Evolutionary conservation across 2,329 filamentous ascomycete species (phyloP), one percentile per base, ranked within the genome.

Genomic region (Verticillium nubilum): DNA sequence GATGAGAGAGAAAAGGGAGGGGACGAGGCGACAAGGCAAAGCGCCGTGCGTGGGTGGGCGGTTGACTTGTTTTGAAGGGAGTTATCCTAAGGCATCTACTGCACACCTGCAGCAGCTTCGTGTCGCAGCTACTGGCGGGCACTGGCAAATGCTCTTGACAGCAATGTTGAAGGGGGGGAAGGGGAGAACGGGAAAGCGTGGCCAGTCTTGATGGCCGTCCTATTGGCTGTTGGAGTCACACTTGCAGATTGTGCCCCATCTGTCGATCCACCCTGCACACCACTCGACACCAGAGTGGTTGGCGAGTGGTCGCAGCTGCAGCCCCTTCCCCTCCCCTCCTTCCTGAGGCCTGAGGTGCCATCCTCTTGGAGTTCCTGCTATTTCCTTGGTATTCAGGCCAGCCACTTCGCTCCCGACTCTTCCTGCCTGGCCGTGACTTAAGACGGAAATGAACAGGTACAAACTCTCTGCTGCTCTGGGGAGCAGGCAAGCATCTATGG

Each of bases 1-100:
- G 79, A 78, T 78, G 69, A 69, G 19, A 23, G 19, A 67, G 67
- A 68, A 70, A 72, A 71, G 74, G 74, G 74, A 73, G 66, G 66
- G 64, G 63, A 67, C 66, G 69, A 68, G 64, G 66, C 66, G 67
- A 64, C 65, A 67, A 65, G 65, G 61, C 57, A 56, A 67, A 65
- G 62, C 60, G 62, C 61, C 61, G 54, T 23, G 64, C 61, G 66
- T 66, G 66, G 71, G 69, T 65, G 63, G 63, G 62, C 65, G 67
- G 64, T 66, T 69, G n/a, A 47, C 42, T 47, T 19, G 68, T 74
- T 74, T 72, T 74, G 72, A 73, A 73, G 42, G 42, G 42, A 23
- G 42, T 19, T 47, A 47, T 47, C 42, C 42, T 47, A 47, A 47
- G 42, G 42, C 42, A 47, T 47, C 42, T n/a, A 47, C 42, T n/a